A percentile compares a stretch with the other conserved stretches of the same genome.
These are phyloP conservation scores for Epichloe typhina DNA, from an alignment of 2,329 filamentous ascomycete species.

Conservation along the genomic window DNA sequence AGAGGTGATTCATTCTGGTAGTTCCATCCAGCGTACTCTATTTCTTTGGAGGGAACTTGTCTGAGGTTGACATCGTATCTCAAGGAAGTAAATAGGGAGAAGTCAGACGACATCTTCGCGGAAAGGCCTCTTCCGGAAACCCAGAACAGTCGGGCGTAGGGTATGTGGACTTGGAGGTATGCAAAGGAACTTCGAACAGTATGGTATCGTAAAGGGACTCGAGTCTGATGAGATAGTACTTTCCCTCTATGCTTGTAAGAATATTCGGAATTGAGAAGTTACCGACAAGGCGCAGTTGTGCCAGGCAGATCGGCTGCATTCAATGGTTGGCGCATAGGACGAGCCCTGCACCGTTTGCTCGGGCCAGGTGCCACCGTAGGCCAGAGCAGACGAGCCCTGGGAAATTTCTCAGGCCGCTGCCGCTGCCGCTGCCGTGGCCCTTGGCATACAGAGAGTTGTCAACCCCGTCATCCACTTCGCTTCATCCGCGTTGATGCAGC, in stretches of 20 bases:
- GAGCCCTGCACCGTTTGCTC: constrained; percentile 14
- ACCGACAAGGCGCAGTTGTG: not conserved
- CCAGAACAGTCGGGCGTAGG: not conserved
- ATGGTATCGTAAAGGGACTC: too few species aligned
- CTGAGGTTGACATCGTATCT: constrained; percentile 53
- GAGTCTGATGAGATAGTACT: too few species aligned
- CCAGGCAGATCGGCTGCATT: not conserved
- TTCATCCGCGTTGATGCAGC: not conserved
- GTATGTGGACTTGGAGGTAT: not conserved
- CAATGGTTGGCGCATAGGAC: constrained; percentile 2
- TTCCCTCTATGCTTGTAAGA: not conserved
- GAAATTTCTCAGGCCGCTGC: constrained; percentile 3
- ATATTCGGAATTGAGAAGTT: not conserved
- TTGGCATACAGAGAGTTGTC: not conserved
- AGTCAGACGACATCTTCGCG: constrained; percentile 26
- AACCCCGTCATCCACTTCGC: not conserved
- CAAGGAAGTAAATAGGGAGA: constrained; percentile 57
- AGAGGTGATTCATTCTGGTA: constrained; percentile 43
- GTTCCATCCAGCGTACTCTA: constrained; percentile 38
- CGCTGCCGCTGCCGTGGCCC: too few species aligned
- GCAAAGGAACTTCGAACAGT: too few species aligned
- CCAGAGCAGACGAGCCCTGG: not conserved
- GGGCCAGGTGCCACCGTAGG: too few species aligned
- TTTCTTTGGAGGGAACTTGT: constrained; percentile 23
- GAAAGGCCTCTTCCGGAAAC: not conserved